These are phyloP conservation scores for Scenedesmus sp. DNA, from an alignment of 163 green algal species.

Conservation along the genomic window DNA sequence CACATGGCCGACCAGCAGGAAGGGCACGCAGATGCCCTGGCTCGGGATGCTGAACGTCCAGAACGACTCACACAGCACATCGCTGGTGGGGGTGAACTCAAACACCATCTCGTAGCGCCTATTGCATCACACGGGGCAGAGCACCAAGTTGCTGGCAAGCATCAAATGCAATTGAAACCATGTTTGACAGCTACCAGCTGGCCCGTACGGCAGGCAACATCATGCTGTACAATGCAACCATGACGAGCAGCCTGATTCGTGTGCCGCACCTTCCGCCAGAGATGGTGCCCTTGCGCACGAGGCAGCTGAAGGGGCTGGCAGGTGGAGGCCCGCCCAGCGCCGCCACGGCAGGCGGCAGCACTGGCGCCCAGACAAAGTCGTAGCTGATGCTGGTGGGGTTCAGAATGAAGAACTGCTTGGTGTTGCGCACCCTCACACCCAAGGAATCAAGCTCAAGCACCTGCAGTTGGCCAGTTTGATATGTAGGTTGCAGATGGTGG, in stretches of 20 bases:
- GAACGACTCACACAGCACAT: conserved; percentile 78
- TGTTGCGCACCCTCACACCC: conserved; percentile 81
- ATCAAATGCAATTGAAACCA: too few species aligned
- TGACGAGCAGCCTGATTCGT: neutral
- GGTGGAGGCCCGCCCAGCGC: conserved; percentile 28
- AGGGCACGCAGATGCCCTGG: conserved; percentile 81
- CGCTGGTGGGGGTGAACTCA: conserved; percentile 76
- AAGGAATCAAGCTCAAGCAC: conserved; percentile 84
- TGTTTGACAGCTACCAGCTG: too few species aligned
- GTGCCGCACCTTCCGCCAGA: conserved; percentile 58
- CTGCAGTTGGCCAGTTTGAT: neutral
- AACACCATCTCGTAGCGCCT: conserved; percentile 90
- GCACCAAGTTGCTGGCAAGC: too few species aligned
- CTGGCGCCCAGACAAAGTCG: conserved; percentile 82
- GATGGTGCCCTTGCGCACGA: conserved; percentile 59
- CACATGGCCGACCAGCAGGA: conserved; percentile 82
- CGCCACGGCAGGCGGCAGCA: conserved; percentile 21
- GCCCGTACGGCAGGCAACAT: too few species aligned
- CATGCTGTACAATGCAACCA: neutral
- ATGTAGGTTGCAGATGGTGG: too few species aligned
- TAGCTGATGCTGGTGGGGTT: conserved; percentile 88
- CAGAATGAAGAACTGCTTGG: conserved; percentile 85
- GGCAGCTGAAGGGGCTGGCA: conserved; percentile 53
- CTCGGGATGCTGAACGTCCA: conserved; percentile 86
- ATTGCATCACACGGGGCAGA: conserved; percentile 44